Conservation (phyloP, 768 basidiomycete species). For the Albatrellus ellisii region DNA sequence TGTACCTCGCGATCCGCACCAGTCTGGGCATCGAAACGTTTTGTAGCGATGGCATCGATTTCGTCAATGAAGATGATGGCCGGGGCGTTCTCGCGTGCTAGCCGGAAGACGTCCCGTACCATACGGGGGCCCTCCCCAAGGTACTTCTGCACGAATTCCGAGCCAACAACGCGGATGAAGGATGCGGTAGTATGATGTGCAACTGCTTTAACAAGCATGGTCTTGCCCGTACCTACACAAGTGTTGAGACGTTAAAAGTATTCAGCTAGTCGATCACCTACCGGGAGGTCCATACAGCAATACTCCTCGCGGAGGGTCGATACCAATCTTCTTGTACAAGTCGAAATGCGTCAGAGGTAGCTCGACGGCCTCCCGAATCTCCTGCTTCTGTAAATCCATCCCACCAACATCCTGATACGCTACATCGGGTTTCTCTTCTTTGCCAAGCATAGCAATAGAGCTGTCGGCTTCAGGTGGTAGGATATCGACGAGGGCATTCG, state of each 20-base stretch:
- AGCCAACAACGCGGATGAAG: slow-evolving; percentile 97
- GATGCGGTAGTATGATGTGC: slow-evolving; percentile 94
- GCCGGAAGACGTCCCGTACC: slow-evolving; percentile 98
- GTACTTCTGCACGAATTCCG: slow-evolving; percentile 99
- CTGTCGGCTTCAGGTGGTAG: slow-evolving; percentile 98
- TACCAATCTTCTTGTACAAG: slow-evolving; percentile 98
- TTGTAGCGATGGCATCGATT: slow-evolving; percentile 97
- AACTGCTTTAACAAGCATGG: slow-evolving; percentile 99
- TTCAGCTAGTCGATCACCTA: slow-evolving; percentile 19
- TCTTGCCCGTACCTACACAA: slow-evolving; percentile 82
- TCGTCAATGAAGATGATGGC: slow-evolving; percentile 99
- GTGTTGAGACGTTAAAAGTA: not conserved
- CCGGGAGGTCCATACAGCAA: slow-evolving; percentile 95
- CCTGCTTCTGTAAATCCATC: slow-evolving; percentile 96
- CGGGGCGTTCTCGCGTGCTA: slow-evolving; percentile 93
- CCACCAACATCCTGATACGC: slow-evolving; percentile 92
- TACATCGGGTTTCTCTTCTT: slow-evolving; percentile 93
- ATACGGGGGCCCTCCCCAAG: slow-evolving; percentile 98
- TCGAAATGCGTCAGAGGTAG: slow-evolving; percentile 95
- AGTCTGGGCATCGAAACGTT: slow-evolving; percentile 98
- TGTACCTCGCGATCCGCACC: slow-evolving; percentile 99
- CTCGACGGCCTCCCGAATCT: slow-evolving; percentile 97
- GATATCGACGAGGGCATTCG: slow-evolving; percentile 96
- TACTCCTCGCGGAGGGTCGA: slow-evolving; percentile 96
- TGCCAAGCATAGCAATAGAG: slow-evolving; percentile 87